A percentile compares a stretch with the other conserved stretches of the same genome.
These are phyloP conservation scores for Hypocreales sp. DNA, from an alignment of 2,329 filamentous ascomycete genomes.

Conservation along the genomic window DNA sequence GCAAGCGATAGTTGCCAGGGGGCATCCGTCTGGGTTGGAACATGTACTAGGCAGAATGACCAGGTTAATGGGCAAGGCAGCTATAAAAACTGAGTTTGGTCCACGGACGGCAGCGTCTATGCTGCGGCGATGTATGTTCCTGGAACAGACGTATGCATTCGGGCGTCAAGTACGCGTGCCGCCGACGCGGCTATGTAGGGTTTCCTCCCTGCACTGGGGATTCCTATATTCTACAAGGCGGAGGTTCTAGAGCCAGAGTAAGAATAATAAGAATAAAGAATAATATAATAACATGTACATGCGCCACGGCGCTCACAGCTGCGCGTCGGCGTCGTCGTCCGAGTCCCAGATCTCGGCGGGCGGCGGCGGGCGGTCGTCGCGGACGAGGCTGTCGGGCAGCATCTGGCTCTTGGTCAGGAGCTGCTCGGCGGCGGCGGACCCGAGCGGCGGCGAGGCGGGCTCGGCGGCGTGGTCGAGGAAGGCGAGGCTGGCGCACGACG, in stretches of 20 bases:
- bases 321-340: slow-evolving; percentile 14
- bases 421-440: slow-evolving; percentile 17
- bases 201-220: too few species aligned
- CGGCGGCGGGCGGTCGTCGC: slow-evolving; percentile 15
- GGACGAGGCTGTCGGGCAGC: slow-evolving; percentile 29
- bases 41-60: neutral
- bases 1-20: too few species aligned
- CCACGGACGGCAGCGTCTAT: neutral
- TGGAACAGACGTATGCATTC: too few species aligned
- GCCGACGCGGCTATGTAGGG: too few species aligned
- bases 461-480: slow-evolving; percentile 12
- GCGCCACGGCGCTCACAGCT: slow-evolving; percentile 7
- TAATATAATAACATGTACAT: too few species aligned
- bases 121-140: too few species aligned
- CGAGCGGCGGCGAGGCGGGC: slow-evolving; percentile 4
- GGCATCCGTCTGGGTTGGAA: neutral
- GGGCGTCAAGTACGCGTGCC: too few species aligned
- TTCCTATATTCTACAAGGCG: too few species aligned
- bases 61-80: too few species aligned
- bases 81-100: slow-evolving; percentile 1
- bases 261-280: too few species aligned
- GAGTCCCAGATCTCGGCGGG: slow-evolving; percentile 21
- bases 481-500: slow-evolving; percentile 9
- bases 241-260: too few species aligned
- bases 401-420: slow-evolving; percentile 35